Percentiles rank a stretch among this genome's conserved stretches.
Evolutionary conservation across 306 rosid genomes (phyloP).

Genomic region (Cyamopsis tetragonoloba): DNA sequence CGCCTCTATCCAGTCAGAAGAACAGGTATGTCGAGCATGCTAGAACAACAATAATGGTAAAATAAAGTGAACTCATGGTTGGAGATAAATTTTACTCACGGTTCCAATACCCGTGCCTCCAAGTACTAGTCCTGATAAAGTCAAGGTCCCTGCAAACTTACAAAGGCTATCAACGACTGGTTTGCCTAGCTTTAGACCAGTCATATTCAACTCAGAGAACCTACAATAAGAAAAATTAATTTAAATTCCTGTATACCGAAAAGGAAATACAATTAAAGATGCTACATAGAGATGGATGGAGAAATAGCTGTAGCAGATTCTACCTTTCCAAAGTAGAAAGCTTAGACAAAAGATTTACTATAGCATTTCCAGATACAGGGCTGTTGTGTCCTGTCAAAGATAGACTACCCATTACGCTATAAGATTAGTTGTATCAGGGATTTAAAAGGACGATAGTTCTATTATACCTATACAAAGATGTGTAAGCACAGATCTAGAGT

Average conservation of each 20-base stretch:
- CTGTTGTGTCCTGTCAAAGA: constrained; percentile 65
- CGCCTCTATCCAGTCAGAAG: constrained; percentile 19
- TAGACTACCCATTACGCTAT: constrained; percentile 16
- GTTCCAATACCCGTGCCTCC: constrained; percentile 78
- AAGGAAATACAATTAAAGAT: constrained; percentile 4
- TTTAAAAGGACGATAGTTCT: constrained; percentile 19
- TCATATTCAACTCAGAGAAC: constrained; percentile 71
- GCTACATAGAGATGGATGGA: constrained; percentile 3
- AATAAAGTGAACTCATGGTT: constrained; percentile 6
- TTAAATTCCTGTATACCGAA: constrained; percentile 3
- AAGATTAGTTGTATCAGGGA: not conserved
- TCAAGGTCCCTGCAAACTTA: constrained; percentile 52
- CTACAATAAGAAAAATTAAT: constrained; percentile 31
- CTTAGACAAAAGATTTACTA: constrained; percentile 58
- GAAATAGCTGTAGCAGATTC: constrained; percentile 12
- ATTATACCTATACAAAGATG: constrained; percentile 71
- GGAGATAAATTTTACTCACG: constrained; percentile 48
- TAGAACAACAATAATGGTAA: constrained; percentile 13
- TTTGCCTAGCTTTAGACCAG: constrained; percentile 77
- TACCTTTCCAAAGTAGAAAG: constrained; percentile 78
- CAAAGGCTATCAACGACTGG: constrained; percentile 71
- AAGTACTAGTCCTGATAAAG: constrained; percentile 66
- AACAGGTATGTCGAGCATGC: constrained; percentile 19
- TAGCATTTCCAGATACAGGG: constrained; percentile 67
- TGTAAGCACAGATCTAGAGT: constrained; percentile 55